Percentiles rank a stretch among this genome's conserved stretches.
These are phyloP conservation scores for Ophiostoma himal-ulmi DNA, from an alignment of 2,329 filamentous ascomycete genomes.

Conservation along the genomic window DNA sequence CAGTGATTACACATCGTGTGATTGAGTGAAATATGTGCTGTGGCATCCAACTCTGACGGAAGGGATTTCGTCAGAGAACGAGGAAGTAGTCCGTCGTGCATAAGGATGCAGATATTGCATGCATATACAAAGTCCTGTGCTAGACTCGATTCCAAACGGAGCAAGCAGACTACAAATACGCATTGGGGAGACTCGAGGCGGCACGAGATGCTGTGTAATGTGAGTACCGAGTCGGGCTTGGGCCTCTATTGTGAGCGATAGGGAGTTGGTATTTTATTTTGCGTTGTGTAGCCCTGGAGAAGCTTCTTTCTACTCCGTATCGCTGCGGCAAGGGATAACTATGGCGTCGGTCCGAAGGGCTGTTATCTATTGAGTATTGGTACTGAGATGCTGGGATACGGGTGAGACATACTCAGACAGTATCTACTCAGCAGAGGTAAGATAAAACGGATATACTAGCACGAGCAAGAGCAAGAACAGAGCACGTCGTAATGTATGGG, in stretches of 20 bases:
- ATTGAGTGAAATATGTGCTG: not conserved
- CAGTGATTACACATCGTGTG: not conserved
- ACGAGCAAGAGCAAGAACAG: too few relatives aligned
- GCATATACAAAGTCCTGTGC: not conserved
- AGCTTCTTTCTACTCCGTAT: not conserved
- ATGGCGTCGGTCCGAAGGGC: conserved; percentile 5
- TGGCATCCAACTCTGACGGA: not conserved
- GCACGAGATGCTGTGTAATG: not conserved
- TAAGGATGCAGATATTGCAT: not conserved
- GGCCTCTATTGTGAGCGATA: not conserved
- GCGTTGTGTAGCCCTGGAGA: not conserved
- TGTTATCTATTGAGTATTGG: not conserved
- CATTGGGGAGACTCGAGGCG: not conserved
- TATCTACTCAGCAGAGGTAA: not conserved
- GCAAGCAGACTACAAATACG: not conserved
- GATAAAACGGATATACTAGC: not conserved
- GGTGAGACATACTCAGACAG: not conserved
- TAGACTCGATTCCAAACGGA: not conserved
- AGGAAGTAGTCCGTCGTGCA: not conserved
- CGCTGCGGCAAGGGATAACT: not conserved
- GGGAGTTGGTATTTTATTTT: not conserved
- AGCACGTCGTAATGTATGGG: not conserved
- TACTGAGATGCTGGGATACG: not conserved
- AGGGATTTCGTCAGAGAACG: not conserved
- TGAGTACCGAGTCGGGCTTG: not conserved